Evolutionary conservation across 2,329 filamentous ascomycete genomes (phyloP), one percentile per base, ranked within the genome.

Genomic region (Pezicula carpinea): DNA sequence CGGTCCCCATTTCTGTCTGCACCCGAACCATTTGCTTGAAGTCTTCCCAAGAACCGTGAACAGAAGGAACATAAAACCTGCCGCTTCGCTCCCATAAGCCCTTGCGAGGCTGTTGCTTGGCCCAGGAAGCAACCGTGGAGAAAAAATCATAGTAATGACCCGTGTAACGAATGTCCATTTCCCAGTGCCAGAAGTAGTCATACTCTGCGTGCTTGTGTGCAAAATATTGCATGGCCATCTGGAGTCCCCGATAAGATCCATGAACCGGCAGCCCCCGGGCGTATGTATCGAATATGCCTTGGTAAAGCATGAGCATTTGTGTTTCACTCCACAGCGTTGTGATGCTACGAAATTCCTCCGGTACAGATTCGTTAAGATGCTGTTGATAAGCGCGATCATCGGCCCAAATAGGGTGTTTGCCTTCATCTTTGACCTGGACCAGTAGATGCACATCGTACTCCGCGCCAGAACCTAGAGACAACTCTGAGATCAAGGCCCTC

Each of bases 161-260:
- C 0, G 87, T 93, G 65, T 95, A 95, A 23, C 89, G 83, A 38
- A 91, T 82, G 60, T 96, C 90, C 84, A 95, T 92, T 66, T 96
- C 90, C 88, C 90, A 95, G 56, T 95, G 88, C 90, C 90, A 96
- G 66, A 90, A 89, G 68, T 83, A 88, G 40, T 95, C 89, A 61
- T 91, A 96, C 64, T 95, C 90, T 1, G 88, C 87, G 66, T 96
- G 90, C 59, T 82, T 79, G 61, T 91, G 83, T 5, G 91, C 88
- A 64, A 97, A 97, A 66, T 92, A 87, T 62, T 96, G 91, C 72
- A 97, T 83, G 0, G 91, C 89, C 89, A 97, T 95, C 59, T 90
- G 89, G 8, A 93, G 80, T 46, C 89, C 91, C 44, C 93, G 86
- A 69, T 97, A 97, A 7, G 95, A 89, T 15, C 91, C 91, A 64